Conservation (phyloP, 805 yeast species). For the Blastobotrys mokoenaii region DNA sequence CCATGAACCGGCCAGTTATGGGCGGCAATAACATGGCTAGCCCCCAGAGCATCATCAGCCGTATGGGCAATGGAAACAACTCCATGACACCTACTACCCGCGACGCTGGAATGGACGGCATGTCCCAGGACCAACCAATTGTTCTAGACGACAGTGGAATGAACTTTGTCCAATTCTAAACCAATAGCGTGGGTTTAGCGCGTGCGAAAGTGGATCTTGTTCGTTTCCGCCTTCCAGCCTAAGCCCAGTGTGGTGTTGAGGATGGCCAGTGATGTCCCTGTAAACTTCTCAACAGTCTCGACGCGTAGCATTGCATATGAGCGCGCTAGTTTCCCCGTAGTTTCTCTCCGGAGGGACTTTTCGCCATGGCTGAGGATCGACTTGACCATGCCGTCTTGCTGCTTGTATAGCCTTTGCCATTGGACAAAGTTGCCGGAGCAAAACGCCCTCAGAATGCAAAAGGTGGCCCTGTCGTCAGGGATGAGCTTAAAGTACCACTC, state of each 20-base stretch:
- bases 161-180: too few species aligned
- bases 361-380: conserved; percentile 1
- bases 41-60: too few species aligned
- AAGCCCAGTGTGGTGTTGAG: too few species aligned
- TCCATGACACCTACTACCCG: background rate
- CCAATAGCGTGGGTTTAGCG: too few species aligned
- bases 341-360: conserved; percentile 3
- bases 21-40: background rate
- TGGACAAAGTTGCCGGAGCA: conserved; percentile 7
- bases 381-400: too few species aligned
- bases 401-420: conserved; percentile 7
- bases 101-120: background rate
- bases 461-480: conserved; percentile 2
- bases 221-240: too few species aligned
- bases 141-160: background rate
- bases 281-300: too few species aligned
- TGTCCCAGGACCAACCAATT: conserved; percentile 1
- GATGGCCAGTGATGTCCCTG: too few species aligned
- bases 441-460: conserved; percentile 9
- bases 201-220: too few species aligned
- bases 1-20: background rate
- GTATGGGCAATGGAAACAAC: background rate
- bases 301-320: background rate
- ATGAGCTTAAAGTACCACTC: conserved; percentile 7
- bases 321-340: conserved; percentile 6